These are phyloP conservation scores for Eucalyptus rudis DNA, from an alignment of 345 rosid genomes.

Conservation along the genomic window DNA sequence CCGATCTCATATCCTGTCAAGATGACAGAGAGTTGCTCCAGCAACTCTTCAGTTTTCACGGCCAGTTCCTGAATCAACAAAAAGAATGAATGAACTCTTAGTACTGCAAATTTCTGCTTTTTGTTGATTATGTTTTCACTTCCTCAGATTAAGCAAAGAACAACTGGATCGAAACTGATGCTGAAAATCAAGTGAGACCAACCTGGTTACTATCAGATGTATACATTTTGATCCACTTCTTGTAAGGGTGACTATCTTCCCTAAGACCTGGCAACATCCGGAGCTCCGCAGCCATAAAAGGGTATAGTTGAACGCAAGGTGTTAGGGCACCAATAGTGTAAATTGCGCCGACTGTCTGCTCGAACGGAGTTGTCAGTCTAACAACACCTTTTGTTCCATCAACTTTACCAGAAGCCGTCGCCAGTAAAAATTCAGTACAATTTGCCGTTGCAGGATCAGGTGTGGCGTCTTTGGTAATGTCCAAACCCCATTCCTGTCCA, in stretches of 20 bases:
- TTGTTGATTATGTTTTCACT: not conserved
- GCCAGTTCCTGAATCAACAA: conserved; percentile 58
- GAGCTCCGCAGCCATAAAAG: conserved; percentile 64
- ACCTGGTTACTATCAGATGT: conserved; percentile 72
- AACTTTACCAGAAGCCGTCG: conserved; percentile 89
- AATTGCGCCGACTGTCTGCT: conserved; percentile 87
- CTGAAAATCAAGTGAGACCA: not conserved
- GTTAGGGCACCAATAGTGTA: conserved; percentile 89
- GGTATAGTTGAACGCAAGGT: conserved; percentile 91
- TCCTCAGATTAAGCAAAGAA: not conserved
- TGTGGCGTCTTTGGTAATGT: conserved; percentile 30
- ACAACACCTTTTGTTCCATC: conserved; percentile 85
- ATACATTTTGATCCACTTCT: conserved; percentile 78
- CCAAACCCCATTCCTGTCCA: conserved; percentile 75
- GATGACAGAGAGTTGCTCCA: conserved; percentile 78
- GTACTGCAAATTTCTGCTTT: conserved; percentile 2
- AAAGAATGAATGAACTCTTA: conserved; percentile 12
- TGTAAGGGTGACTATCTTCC: conserved; percentile 53
- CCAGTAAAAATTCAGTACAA: conserved; percentile 80
- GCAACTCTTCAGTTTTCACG: conserved; percentile 79
- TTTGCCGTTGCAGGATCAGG: conserved; percentile 50
- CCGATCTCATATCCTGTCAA: conserved; percentile 95
- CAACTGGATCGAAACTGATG: not conserved
- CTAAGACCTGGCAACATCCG: conserved; percentile 29
- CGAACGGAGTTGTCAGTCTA: conserved; percentile 89